Evolutionary conservation across 345 rosid genomes (phyloP).

Genomic region (Citrus hindsii): DNA sequence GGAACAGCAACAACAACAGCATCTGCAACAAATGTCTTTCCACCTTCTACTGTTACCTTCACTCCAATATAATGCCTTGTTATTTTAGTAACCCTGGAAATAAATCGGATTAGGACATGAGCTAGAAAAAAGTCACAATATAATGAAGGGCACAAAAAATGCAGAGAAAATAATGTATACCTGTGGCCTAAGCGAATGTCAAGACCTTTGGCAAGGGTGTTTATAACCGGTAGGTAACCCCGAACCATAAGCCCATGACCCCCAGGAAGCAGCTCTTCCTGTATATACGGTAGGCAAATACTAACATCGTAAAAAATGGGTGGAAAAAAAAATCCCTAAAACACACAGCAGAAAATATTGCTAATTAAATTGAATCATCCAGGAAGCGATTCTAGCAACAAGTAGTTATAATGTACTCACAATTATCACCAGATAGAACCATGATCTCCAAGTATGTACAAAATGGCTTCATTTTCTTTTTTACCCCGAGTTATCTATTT

Average conservation of each 20-base stretch:
- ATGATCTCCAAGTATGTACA: background rate
- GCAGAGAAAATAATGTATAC: constrained; percentile 26
- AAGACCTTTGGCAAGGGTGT: constrained; percentile 92
- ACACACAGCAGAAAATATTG: background rate
- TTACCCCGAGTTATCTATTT: too few relatives aligned
- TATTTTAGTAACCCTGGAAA: constrained; percentile 68
- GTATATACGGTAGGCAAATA: constrained; percentile 10
- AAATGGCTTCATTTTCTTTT: background rate
- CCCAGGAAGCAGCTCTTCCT: constrained; percentile 93
- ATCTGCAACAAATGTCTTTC: constrained; percentile 70
- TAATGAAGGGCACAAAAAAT: background rate
- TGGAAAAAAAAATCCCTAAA: background rate
- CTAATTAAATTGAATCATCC: background rate
- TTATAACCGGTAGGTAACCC: constrained; percentile 92
- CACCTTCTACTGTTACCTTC: constrained; percentile 72
- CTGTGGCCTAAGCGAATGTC: constrained; percentile 83
- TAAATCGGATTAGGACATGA: background rate
- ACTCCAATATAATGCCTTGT: constrained; percentile 69
- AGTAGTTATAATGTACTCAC: background rate
- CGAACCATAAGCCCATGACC: constrained; percentile 99
- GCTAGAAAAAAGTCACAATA: background rate
- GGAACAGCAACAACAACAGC: constrained; percentile 81
- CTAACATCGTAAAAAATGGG: background rate
- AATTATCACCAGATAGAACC: background rate
- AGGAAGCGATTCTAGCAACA: background rate